Percentiles rank a stretch among this genome's conserved stretches.
Evolutionary conservation across 768 basidiomycete species (phyloP).

Genomic region (Kwoniella pini): DNA sequence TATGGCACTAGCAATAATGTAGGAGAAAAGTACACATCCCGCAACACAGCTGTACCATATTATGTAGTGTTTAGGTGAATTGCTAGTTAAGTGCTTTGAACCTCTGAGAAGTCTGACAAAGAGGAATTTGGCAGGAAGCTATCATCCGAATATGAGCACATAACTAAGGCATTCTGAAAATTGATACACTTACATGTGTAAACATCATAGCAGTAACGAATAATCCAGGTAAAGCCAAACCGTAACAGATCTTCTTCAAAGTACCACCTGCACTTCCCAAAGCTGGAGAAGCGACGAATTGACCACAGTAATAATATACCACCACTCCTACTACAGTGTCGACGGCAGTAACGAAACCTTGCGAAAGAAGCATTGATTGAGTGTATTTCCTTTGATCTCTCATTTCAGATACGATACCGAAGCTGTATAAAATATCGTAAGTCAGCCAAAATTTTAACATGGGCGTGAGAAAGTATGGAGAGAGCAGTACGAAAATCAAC

Average conservation of each 20-base stretch:
- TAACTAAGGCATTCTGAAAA: neutral
- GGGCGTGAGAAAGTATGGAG: constrained; percentile 24
- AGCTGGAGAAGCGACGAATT: constrained; percentile 48
- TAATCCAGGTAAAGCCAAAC: constrained; percentile 34
- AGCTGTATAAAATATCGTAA: constrained; percentile 19
- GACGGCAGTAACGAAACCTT: constrained; percentile 40
- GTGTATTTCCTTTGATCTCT: constrained; percentile 49
- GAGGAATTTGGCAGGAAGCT: constrained; percentile 22
- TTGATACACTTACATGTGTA: constrained; percentile 30
- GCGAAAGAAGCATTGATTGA: constrained; percentile 41
- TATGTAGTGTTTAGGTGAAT: constrained; percentile 29
- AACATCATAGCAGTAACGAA: constrained; percentile 34
- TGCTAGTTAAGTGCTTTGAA: constrained; percentile 28
- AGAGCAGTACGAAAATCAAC: neutral
- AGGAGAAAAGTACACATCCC: constrained; percentile 12
- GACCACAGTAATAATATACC: constrained; percentile 41
- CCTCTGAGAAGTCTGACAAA: constrained; percentile 42
- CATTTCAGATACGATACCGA: constrained; percentile 54
- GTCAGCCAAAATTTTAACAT: constrained; percentile 35
- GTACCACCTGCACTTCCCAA: constrained; percentile 46
- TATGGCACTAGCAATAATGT: constrained; percentile 33
- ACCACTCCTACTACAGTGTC: constrained; percentile 35
- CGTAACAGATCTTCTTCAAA: constrained; percentile 47
- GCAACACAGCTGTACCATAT: constrained; percentile 29
- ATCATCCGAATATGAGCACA: too few species aligned